Base-by-base conservation (phyloP, 768 basidiomycete genomes). In the Pleurotus platypus region DNA sequence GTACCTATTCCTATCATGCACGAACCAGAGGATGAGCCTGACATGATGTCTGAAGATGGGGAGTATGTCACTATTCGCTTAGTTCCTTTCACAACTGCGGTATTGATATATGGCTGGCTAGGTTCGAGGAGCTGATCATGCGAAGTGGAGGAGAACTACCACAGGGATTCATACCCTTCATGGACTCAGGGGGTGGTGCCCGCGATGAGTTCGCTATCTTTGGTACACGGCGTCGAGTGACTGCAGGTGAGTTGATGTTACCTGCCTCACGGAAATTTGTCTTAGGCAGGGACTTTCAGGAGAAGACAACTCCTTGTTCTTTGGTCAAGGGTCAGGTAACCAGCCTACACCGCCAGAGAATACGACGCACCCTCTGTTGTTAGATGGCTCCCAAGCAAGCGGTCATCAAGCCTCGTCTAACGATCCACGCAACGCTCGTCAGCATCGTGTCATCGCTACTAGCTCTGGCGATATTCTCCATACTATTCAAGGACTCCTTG, bases 401-500 rank as follows among this genome's bases (percentile, higher is more conserved):
- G 13, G 26, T 12, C 77, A 72, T 59, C 84, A 82, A 46, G 66
- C 72, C 16, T 72, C 79, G 30, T 60, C 73, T 8, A 74, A 71
- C 43, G 74, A 81, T 48, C 68, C 77, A 45, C 77, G 87, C 56
- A 69, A 71, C 51, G 62, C 79, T 8, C 83, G 87, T 46, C 68
- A 80, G 1, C 84, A 84, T 43, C 80, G 87, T 57, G 75, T 82
- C 48, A 71, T 81, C 46, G 75, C 78, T 13, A 78, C 43, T 16
- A 38, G n/a, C 11, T 78, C 76, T 55, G 77, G 72, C 16, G 86
- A 89, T 46, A 75, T 94, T 43, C 71, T 92, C 20, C 84, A 88
- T 58, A 89, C 86, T 13, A 84, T 97, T 43, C 88, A 93, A 59
- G 85, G 88, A 58, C 83, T 93, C 55, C 84, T 95, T 55, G 90